Conservation (phyloP, 2,329 filamentous ascomycete species). For the Colletotrichum sp. region DNA sequence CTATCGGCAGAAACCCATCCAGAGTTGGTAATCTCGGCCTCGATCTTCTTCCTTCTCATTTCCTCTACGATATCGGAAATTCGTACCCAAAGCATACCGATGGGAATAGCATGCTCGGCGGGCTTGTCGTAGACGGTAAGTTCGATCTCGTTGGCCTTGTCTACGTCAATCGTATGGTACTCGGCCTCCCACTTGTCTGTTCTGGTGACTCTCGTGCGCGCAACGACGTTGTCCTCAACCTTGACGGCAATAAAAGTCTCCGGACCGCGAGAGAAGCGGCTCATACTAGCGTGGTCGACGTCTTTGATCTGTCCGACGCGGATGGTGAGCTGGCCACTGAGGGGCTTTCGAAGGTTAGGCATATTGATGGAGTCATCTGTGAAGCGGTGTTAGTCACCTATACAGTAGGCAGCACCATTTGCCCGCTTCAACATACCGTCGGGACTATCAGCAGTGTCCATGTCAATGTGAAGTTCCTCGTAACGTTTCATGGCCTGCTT, state of each 20-base stretch:
- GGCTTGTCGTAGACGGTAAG: constrained; percentile 97
- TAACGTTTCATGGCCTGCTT: constrained; percentile 97
- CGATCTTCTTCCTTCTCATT: constrained; percentile 95
- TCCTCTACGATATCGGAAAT: constrained; percentile 98
- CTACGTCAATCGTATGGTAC: constrained; percentile 88
- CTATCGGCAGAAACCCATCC: constrained; percentile 98
- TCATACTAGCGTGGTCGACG: constrained; percentile 88
- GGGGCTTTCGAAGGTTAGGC: constrained; percentile 93
- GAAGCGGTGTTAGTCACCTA: background rate
- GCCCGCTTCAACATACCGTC: constrained; percentile 69
- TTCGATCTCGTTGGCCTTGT: constrained; percentile 98
- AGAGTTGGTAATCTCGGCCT: constrained; percentile 91
- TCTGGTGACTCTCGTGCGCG: constrained; percentile 82
- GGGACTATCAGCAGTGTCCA: constrained; percentile 76
- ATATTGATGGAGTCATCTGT: constrained; percentile 95
- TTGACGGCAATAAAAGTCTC: constrained; percentile 97
- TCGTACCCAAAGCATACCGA: constrained; percentile 93
- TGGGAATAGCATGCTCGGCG: constrained; percentile 87
- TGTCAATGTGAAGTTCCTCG: constrained; percentile 94
- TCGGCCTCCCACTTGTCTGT: constrained; percentile 94
- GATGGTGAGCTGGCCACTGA: constrained; percentile 88
- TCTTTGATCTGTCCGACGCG: constrained; percentile 89
- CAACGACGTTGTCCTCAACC: constrained; percentile 92
- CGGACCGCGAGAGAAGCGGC: constrained; percentile 85
- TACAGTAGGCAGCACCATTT: background rate